Base-by-base conservation (phyloP, 768 basidiomycete genomes). In the Cyclocybe cylindracea region DNA sequence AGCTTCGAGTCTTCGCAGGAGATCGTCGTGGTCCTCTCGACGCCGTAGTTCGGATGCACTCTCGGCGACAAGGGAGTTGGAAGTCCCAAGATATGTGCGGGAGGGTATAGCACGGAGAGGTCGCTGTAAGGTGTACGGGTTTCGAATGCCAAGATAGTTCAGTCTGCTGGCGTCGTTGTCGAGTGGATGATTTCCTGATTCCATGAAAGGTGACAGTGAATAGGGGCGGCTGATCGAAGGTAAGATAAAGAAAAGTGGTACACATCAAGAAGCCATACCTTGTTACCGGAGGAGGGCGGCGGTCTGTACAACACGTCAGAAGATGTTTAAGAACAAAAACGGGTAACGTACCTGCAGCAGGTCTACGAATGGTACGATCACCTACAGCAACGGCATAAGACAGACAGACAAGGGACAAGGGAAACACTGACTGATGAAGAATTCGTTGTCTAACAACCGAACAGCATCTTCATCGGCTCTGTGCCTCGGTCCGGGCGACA, bases 51-150 rank as follows among this genome's bases (percentile, higher is more conserved):
- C 79, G 9, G 69, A 69, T 2, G 74, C 72, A 52, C 67, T 78
- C 57, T 80, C 79, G 1, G 71, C 68, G 37, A 76, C 70, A 39
- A 75, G 71, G 0, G 72, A 74, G 34, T 70, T 78, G 18, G 72
- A 67, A 7, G 62, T 56, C 4, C 56, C 46, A 37, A 47, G 55
- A 35, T 48, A 43, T 14, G 44, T 42, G n/a, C 40, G 50, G 5
- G 35, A 33, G 33, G 51, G 44, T 11, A 32, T n/a, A 9, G 52
- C n/a, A 44, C 47, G 57, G 33, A 18, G 5, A 24, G 24, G 24
- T 24, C 24, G 24, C 24, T 3, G 24, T 24, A 24, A 24, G 24
- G 24, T 24, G 24, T 24, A 24, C 24, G 24, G 4, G 24, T 24
- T 24, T 24, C 24, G 24, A 24, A 24, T 24, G 24, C 24, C 24